phyloP scores from a whole-genome alignment of 305 asterid species.

The Andrographis paniculata region DNA sequence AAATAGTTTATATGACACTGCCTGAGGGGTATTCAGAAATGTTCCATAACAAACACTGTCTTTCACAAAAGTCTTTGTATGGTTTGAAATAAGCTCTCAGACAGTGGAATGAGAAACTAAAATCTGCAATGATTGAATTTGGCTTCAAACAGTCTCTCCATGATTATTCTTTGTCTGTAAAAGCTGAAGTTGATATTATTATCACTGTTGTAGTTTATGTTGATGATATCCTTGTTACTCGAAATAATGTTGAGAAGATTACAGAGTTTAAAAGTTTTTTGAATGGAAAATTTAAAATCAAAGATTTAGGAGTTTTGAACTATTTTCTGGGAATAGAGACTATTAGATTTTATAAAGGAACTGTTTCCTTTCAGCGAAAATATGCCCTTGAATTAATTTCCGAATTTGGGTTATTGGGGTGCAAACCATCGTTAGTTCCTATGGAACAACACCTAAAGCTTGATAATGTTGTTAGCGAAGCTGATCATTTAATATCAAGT shows the following conservation, averaged over 20 bases:
- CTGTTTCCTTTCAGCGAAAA: not conserved
- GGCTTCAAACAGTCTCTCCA: not conserved
- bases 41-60: not conserved
- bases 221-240: not conserved
- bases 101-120: conserved; percentile 2
- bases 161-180: not conserved
- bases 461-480: not conserved
- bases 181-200: not conserved
- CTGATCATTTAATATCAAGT: not conserved
- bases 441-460: not conserved
- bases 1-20: not conserved
- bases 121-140: not conserved
- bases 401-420: not conserved
- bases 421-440: not conserved
- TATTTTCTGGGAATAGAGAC: not conserved
- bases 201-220: not conserved
- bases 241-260: not conserved
- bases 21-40: not conserved
- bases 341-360: not conserved
- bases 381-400: not conserved
- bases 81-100: not conserved
- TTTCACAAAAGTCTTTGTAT: not conserved
- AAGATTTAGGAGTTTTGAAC: not conserved
- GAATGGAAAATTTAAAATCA: not conserved
- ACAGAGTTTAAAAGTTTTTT: not conserved